Base-by-base conservation (phyloP, 768 basidiomycete genomes). In the Serendipita sp. region DNA sequence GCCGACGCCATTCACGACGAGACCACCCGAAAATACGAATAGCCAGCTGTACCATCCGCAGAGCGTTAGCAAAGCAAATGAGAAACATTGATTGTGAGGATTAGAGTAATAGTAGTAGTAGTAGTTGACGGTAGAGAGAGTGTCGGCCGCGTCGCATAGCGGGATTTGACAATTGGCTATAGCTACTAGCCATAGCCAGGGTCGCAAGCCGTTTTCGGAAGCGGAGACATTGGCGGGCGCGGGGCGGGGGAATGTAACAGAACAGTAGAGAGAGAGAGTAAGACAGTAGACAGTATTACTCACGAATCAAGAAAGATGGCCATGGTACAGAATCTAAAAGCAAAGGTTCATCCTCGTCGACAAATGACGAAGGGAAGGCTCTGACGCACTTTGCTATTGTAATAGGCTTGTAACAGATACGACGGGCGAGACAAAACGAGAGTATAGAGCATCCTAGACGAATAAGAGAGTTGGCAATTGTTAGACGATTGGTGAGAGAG, bases 1-100 rank as follows among this genome's bases (percentile, higher is more conserved):
- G 1, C 66, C 66, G 34, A 65, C 64, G 44, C 66, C 66, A 28
- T 37, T 34, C 18, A 67, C 62, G 58, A 67, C 53, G 30, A 65
- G 30, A 32, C 65, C 65, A 34, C 56, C 56, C 28, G 56, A 4
- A 3, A 60, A 60, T 4, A 60, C 56, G 37, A 60, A 60, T 10
- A 60, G 28, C 56, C 56, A 60, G n/a, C 48, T 51, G n/a, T 51
- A 32, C 8, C 48, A 51, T 18, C 7, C 8, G 48, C 24, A 24
- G 24, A 24, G 24, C 24, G 18, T 46, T 18, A 46, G 18, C 45
- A 24, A 24, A 46, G 18, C 45, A 24, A 24, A 24, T 24, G 24
- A 24, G 24, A 24, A 24, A 24, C 24, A 24, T 24, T 24, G 24
- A 24, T 24, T 24, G 24, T 24, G 24, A 24, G 24, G 24, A 24